These are phyloP conservation scores for Penicillium glabrum DNA, from an alignment of 2,329 filamentous ascomycete species.

Conservation along the genomic window DNA sequence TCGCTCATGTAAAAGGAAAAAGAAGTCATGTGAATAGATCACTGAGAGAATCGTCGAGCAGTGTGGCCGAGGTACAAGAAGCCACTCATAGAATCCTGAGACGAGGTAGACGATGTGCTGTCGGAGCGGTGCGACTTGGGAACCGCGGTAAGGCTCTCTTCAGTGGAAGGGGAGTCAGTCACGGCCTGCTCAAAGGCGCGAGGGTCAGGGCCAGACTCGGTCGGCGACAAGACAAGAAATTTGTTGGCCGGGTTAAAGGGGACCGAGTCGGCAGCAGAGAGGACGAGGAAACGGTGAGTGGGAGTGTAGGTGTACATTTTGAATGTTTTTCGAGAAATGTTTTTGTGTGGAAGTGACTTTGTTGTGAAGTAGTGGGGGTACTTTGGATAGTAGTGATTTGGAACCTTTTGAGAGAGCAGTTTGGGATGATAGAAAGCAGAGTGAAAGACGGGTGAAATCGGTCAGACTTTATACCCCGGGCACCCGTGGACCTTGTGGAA, in stretches of 20 bases:
- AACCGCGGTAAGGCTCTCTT: conserved; percentile 6
- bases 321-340: conserved; percentile 1
- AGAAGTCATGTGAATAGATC: not conserved
- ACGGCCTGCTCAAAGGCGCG: conserved; percentile 17
- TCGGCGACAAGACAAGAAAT: conserved; percentile 31
- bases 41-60: conserved; percentile 12
- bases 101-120: conserved; percentile 29
- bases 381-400: not conserved
- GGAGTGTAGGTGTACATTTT: conserved; percentile 34
- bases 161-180: conserved; percentile 6
- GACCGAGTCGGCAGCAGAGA: conserved; percentile 20
- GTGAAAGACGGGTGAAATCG: conserved; percentile 2
- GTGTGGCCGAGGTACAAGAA: conserved; percentile 31
- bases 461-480: conserved; percentile 29
- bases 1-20: conserved; percentile 13
- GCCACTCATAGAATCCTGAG: conserved; percentile 15
- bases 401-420: conserved; percentile 3
- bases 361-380: not conserved
- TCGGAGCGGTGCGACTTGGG: conserved; percentile 23
- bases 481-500: conserved; percentile 20
- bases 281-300: conserved; percentile 32
- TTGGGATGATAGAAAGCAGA: not conserved
- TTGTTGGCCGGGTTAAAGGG: conserved; percentile 21
- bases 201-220: conserved; percentile 28
- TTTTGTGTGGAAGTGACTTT: not conserved